Base-by-base conservation (phyloP, 371 early-diverging fungal genomes). In the Mucor sp. region DNA sequence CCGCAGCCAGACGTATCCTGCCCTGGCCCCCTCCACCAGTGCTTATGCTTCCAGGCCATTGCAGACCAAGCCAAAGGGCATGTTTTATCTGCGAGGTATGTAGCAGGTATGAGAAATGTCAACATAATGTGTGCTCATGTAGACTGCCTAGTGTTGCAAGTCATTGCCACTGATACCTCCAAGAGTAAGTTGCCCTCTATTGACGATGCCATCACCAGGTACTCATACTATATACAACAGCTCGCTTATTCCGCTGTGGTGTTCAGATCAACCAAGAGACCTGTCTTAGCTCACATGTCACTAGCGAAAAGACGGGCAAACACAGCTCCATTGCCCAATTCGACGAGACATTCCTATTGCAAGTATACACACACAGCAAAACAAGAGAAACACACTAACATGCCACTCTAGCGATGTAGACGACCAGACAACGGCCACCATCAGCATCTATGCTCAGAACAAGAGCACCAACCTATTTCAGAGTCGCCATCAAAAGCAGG, bases 271-370 rank as follows among this genome's bases (percentile, higher is more conserved):
- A 77, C 33, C 72, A 74, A 25, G 72, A 71, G 23, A 69, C 67
- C 0, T 71, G 72, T 33, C 33, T 65, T 14, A 74, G 74, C 55
- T 66, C 72, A 5, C 62, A 58, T 58, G 68, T 63, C 14, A 58
- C 66, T 0, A 68, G 68, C 55, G 72, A 67, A 47, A 74, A 74
- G 50, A 66, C 66, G 3, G 77, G 77, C 25, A 77, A 72, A 44
- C 65, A 71, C 44, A 62, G 72, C 30, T 62, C 70, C 1, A 66
- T 68, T 58, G 72, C 72, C 17, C 72, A 71, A 23, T 77, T 77
- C 62, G 77, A 77, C 57, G 77, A 77, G 56, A 74, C 74, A 15
- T 77, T 77, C 58, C 27, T 77, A 68, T 74, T 77, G 77, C 58
- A 74, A 72, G 60, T 67, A 48, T 65, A 8, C 23, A 48, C 9